Evolutionary conservation across 495 filamentous ascomycete species (phyloP).

Genomic region (Bacidia rubella): DNA sequence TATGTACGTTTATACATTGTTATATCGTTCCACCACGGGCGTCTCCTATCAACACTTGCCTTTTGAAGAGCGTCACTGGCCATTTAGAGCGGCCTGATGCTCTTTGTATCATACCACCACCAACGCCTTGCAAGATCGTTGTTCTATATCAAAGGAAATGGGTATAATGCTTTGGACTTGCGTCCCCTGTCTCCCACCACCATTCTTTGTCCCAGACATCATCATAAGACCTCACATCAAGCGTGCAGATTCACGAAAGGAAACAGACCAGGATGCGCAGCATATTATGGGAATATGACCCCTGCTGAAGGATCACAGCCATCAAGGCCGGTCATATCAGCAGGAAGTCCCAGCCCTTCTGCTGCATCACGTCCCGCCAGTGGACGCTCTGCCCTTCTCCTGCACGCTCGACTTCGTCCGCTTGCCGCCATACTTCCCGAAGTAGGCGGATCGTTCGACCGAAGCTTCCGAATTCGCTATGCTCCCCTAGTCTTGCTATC

Average conservation of each 20-base stretch:
- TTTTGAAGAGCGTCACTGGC: not conserved
- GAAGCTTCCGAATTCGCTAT: constrained; percentile 70
- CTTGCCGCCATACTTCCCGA: constrained; percentile 67
- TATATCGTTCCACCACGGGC: not conserved
- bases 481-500: constrained; percentile 53
- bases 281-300: constrained; percentile 21
- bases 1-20: not conserved
- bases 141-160: constrained; percentile 6
- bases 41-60: not conserved
- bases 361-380: constrained; percentile 91
- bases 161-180: constrained; percentile 11
- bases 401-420: constrained; percentile 38
- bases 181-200: not conserved
- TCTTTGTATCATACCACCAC: not conserved
- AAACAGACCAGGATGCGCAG: constrained; percentile 20
- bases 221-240: not conserved
- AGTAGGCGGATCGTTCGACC: constrained; percentile 69
- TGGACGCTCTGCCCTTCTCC: constrained; percentile 52
- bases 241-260: constrained; percentile 6
- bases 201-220: not conserved
- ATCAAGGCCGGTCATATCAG: constrained; percentile 51
- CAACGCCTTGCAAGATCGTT: constrained; percentile 10
- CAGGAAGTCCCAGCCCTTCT: constrained; percentile 83
- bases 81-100: not conserved
- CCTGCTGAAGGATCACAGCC: constrained; percentile 12